A percentile compares a stretch with the other conserved stretches of the same genome.
These are phyloP conservation scores for Rosa lucieae DNA, from an alignment of 306 rosid species.

Conservation along the genomic window DNA sequence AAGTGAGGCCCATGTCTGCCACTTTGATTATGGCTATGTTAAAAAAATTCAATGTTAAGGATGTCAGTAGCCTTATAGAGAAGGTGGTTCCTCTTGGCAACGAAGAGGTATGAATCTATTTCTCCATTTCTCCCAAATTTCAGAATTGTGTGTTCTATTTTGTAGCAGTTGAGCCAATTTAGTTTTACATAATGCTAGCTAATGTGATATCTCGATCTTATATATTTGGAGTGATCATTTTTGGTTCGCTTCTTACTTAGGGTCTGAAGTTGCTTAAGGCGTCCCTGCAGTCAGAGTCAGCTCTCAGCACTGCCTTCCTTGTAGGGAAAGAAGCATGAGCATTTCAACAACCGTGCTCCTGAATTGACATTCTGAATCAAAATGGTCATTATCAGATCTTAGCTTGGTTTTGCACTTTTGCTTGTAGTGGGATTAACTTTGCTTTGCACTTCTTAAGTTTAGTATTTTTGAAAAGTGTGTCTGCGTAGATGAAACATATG, in stretches of 20 bases:
- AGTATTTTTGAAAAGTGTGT: background rate
- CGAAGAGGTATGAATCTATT: background rate
- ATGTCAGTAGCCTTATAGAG: background rate
- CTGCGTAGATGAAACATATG: background rate
- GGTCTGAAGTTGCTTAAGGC: background rate
- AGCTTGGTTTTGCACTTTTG: too few species aligned
- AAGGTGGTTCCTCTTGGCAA: slow-evolving; percentile 1
- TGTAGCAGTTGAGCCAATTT: background rate
- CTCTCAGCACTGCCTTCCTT: background rate
- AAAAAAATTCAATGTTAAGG: background rate
- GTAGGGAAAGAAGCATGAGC: background rate
- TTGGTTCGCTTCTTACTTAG: background rate
- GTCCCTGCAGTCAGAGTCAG: background rate
- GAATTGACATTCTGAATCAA: background rate
- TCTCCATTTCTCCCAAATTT: background rate
- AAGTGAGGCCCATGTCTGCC: background rate
- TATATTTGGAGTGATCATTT: background rate
- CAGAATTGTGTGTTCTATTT: background rate
- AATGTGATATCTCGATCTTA: background rate
- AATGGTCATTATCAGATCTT: background rate
- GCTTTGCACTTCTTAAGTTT: background rate
- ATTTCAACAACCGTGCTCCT: background rate
- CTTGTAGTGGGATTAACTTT: background rate
- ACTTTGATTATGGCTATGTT: background rate
- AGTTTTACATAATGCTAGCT: background rate